Conservation (phyloP, 768 basidiomycete species). For the Phaffia australis region DNA sequence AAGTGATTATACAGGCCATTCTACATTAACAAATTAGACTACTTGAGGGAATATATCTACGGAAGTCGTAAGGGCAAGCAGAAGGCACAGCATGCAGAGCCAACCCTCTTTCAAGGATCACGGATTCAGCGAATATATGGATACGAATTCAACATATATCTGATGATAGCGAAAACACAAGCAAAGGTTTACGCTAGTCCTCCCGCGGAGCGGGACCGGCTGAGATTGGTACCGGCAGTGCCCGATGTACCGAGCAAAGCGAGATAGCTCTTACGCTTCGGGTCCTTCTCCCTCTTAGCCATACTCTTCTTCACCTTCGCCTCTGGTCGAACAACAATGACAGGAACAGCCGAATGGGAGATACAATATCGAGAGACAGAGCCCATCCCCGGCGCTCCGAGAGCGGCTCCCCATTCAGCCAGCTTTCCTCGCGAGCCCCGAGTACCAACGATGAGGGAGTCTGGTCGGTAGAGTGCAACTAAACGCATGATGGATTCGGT, state of each 20-base stretch:
- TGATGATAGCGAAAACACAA: too few species aligned
- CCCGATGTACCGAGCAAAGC: conserved; percentile 33
- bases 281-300: conserved; percentile 76
- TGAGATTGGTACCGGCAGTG: conserved; percentile 15
- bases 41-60: too few species aligned
- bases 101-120: too few species aligned
- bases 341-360: conserved; percentile 85
- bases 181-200: background rate
- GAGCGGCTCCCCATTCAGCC: conserved; percentile 47
- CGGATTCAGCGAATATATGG: too few species aligned
- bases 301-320: conserved; percentile 66
- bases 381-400: conserved; percentile 50
- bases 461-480: conserved; percentile 57
- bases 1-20: too few species aligned
- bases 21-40: too few species aligned
- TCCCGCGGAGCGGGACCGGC: background rate
- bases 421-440: conserved; percentile 55
- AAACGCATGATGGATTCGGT: conserved; percentile 78
- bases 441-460: conserved; percentile 86
- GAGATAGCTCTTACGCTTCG: conserved; percentile 57
- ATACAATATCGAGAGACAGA: conserved; percentile 60
- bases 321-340: conserved; percentile 70
- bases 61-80: too few species aligned
- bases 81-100: too few species aligned
- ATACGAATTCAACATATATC: too few species aligned